Evolutionary conservation across 805 yeast genomes (phyloP).

Genomic region (Grigorovia yakushimaensis): DNA sequence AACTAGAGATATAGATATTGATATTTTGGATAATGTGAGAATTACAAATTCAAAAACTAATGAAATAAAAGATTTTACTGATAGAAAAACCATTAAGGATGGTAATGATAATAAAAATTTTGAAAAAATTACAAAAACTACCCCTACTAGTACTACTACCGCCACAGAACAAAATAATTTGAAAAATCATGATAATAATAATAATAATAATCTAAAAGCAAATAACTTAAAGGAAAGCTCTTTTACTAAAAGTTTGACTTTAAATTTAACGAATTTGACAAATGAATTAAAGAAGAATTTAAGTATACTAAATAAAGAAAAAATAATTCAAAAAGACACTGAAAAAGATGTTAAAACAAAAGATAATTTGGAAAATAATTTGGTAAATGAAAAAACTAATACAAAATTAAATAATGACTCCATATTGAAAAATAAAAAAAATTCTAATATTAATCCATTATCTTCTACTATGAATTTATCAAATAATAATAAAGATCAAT

Average conservation of each 20-base stretch:
- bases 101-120: neutral
- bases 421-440: neutral
- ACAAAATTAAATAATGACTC: neutral
- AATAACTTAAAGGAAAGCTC: neutral
- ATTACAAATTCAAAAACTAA: too few relatives aligned
- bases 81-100: neutral
- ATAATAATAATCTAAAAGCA: neutral
- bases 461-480: neutral
- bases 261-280: neutral
- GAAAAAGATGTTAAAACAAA: neutral
- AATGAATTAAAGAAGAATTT: neutral
- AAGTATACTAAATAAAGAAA: neutral
- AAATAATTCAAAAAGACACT: neutral
- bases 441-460: neutral
- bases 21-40: neutral
- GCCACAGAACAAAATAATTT: too few relatives aligned
- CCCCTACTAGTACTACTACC: too few relatives aligned
- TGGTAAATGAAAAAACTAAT: too few relatives aligned
- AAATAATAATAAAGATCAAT: neutral
- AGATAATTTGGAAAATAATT: too few relatives aligned
- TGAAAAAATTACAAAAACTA: neutral
- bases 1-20: neutral
- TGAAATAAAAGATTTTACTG: neutral
- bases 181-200: too few relatives aligned
- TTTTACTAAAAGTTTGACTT: neutral